Evolutionary conservation across 129 eudicot species (phyloP), one percentile per base, ranked within the genome.

Genomic region (Cynara cardunculus): DNA sequence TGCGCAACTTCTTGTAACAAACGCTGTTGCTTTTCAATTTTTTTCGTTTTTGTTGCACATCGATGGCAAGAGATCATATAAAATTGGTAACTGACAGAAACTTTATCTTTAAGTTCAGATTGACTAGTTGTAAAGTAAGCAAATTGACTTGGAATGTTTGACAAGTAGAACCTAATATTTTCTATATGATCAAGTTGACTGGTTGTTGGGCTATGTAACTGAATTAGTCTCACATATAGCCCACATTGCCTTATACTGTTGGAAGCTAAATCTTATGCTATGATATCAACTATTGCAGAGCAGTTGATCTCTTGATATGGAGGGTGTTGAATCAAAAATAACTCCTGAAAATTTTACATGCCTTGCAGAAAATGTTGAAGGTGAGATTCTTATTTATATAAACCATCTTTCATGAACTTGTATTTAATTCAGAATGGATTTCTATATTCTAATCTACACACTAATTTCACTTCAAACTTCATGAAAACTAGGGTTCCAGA

Each of bases 301-400:
- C n/a, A 34, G 19, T 71, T 65, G 7, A 30, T 32, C 65, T 72
- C 21, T 7, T 76, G 25, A 53, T 12, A 86, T 88, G 92, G 88
- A 87, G 78, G 71, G 70, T 3, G 32, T 78, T 21, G 81, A 79
- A 72, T 81, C 81, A 74, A 80, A 85, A 69, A 79, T 85, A 41
- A 41, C 56, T 69, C 75, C 80, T 27, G 83, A 77, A 69, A 84
- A 77, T 44, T 46, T 87, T 37, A 76, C 69, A 68, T 88, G 86
- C 81, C 80, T 92, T 68, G 81, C 85, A 18, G 97, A 87, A 81
- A 89, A 92, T 84, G 75, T 86, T 25, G 84, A 82, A 78, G 91
- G 97, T 92, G 69, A 90, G 87, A 37, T 71, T 27, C 75, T 25
- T 7, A 34, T 37, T 22, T 14, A 56, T 56, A 56, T 56, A 56